phyloP scores from a whole-genome alignment of 139 green algal genomes.

The Gonium pectorale region DNA sequence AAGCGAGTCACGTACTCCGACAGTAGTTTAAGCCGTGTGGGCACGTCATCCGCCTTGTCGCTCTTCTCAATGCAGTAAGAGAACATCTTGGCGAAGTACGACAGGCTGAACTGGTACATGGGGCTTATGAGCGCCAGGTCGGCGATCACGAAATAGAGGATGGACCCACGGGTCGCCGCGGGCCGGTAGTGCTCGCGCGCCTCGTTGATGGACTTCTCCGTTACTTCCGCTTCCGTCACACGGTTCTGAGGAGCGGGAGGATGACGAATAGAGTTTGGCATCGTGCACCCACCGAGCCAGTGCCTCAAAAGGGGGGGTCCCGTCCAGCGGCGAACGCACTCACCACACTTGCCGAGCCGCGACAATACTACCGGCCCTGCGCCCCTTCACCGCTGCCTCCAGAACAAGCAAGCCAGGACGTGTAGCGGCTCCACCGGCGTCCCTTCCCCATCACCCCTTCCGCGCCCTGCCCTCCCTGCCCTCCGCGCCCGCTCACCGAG shows the following conservation, averaged over 20 bases:
- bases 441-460: background rate
- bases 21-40: conserved; percentile 72
- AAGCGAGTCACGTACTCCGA: conserved; percentile 78
- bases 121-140: conserved; percentile 82
- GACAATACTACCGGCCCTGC: too few species aligned
- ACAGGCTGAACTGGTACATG: conserved; percentile 89
- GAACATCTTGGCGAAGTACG: conserved; percentile 86
- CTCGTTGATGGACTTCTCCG: conserved; percentile 84
- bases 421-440: too few species aligned
- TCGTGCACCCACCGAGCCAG: too few species aligned
- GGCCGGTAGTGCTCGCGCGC: conserved; percentile 83
- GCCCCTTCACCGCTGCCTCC: too few species aligned
- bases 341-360: too few species aligned
- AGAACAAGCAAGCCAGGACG: too few species aligned
- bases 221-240: conserved; percentile 87
- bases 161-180: conserved; percentile 74
- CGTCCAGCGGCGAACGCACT: too few species aligned
- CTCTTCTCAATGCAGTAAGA: conserved; percentile 81
- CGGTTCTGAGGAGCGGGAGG: too few species aligned
- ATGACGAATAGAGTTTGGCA: too few species aligned
- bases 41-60: conserved; percentile 71
- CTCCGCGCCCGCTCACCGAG: conserved; percentile 50
- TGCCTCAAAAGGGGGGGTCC: too few species aligned
- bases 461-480: background rate
- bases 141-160: conserved; percentile 86